A percentile compares a stretch with the other conserved stretches of the same genome.
Conservation (phyloP, 805 yeast species). For the Yamadazyma philogaea region DNA sequence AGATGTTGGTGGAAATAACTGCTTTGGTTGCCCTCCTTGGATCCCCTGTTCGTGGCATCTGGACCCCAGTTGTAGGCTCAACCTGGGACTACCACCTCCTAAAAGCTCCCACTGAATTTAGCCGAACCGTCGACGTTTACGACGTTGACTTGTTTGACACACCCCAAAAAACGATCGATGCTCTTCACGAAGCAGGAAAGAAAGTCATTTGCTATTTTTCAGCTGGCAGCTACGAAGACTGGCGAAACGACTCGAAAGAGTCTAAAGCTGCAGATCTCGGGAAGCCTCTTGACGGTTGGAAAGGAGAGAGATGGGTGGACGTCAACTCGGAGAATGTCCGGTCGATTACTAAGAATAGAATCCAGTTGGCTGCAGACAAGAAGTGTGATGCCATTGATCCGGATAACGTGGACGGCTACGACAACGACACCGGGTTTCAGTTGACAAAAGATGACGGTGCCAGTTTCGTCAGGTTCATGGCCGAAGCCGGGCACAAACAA, state of each 20-base stretch:
- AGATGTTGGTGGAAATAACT: neutral
- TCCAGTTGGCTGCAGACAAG: slow-evolving; percentile 19
- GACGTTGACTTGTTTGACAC: slow-evolving; percentile 23
- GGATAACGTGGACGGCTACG: slow-evolving; percentile 27
- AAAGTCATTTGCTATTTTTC: slow-evolving; percentile 29
- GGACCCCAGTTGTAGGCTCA: slow-evolving; percentile 13
- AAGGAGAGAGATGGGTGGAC: slow-evolving; percentile 27
- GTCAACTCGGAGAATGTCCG: slow-evolving; percentile 18
- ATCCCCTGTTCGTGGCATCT: slow-evolving; percentile 3
- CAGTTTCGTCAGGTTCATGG: slow-evolving; percentile 21
- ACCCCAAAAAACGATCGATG: slow-evolving; percentile 8
- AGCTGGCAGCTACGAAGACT: slow-evolving; percentile 28
- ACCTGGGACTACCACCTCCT: slow-evolving; percentile 23
- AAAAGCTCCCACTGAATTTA: slow-evolving; percentile 9
- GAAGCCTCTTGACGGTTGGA: slow-evolving; percentile 23
- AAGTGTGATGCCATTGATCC: slow-evolving; percentile 30
- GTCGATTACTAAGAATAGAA: slow-evolving; percentile 18
- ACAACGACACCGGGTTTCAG: slow-evolving; percentile 25
- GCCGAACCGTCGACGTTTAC: slow-evolving; percentile 16
- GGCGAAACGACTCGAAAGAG: slow-evolving; percentile 21
- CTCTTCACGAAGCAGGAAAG: slow-evolving; percentile 18
- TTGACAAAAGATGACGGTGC: slow-evolving; percentile 21
- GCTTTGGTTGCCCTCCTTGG: no score
- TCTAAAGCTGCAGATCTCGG: slow-evolving; percentile 22
- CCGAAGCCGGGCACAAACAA: slow-evolving; percentile 17